These are phyloP conservation scores for Pontederia paniculata DNA, from an alignment of 176 grass and related monocot species.

Conservation along the genomic window DNA sequence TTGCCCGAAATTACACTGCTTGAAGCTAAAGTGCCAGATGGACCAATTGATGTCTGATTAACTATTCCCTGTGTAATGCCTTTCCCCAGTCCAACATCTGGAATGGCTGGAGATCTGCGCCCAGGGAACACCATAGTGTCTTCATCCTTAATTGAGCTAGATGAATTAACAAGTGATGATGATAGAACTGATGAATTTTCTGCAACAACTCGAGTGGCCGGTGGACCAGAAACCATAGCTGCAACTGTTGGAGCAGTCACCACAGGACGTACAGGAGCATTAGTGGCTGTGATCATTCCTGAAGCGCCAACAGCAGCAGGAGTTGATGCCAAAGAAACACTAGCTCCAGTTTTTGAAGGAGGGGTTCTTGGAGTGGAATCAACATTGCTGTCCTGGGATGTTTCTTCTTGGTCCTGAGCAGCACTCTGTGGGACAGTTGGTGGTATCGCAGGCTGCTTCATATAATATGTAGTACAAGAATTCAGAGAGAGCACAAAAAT, in stretches of 20 bases:
- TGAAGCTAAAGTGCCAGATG: constrained; percentile 3
- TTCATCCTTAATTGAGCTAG: constrained; percentile 59
- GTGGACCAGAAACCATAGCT: constrained; percentile 39
- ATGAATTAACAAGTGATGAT: constrained; percentile 38
- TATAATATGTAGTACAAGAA: too few species aligned
- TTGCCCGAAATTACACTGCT: constrained; percentile 6
- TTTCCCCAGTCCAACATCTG: constrained; percentile 47
- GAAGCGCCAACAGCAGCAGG: constrained; percentile 32
- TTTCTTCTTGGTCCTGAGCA: constrained; percentile 49
- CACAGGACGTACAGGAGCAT: constrained; percentile 33
- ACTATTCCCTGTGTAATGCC: constrained; percentile 40
- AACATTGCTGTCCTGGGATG: constrained; percentile 56
- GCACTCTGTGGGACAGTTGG: constrained; percentile 30
- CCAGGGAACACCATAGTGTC: constrained; percentile 56
- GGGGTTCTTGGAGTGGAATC: constrained; percentile 45
- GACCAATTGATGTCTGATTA: constrained; percentile 12
- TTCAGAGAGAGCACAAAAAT: too few species aligned
- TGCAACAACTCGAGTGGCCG: constrained; percentile 38
- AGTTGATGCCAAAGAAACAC: constrained; percentile 30
- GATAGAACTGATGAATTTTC: constrained; percentile 43
- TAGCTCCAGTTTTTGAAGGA: constrained; percentile 53
- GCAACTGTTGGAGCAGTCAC: constrained; percentile 32
- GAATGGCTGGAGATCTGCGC: constrained; percentile 52
- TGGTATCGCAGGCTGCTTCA: constrained; percentile 18
- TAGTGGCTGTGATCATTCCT: constrained; percentile 31